Conservation (phyloP, 345 rosid species). For the Abelmoschus esculentus region DNA sequence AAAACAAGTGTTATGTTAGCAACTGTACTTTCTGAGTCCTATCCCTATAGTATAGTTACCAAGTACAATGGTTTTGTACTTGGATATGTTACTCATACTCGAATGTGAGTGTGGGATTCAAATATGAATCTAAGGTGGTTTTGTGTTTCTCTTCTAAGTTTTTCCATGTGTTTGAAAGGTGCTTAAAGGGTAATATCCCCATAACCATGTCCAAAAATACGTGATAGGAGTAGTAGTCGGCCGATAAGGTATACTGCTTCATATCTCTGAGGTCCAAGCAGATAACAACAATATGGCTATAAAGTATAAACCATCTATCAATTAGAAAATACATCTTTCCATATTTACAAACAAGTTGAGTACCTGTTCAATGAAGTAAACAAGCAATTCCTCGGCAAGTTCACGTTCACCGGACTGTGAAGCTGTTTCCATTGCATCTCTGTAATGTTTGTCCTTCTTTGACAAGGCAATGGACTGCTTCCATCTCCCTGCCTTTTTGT, state of each 20-base stretch:
- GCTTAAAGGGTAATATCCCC: no score
- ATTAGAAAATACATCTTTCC: not conserved
- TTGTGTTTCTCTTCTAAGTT: no score
- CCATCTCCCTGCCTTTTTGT: slow-evolving; percentile 98
- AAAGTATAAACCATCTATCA: no score
- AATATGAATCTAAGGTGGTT: no score
- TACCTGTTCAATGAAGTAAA: slow-evolving; percentile 95
- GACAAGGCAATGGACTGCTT: slow-evolving; percentile 96
- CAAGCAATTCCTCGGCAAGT: slow-evolving; percentile 90
- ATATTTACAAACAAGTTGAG: not conserved
- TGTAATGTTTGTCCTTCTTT: slow-evolving; percentile 85
- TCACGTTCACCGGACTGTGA: slow-evolving; percentile 97
- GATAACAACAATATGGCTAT: not conserved
- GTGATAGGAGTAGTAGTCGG: not conserved
- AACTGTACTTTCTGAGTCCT: no score
- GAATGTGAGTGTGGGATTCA: no score
- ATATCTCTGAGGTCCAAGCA: not conserved
- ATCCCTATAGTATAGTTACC: no score
- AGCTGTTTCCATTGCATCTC: slow-evolving; percentile 98
- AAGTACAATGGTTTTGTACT: no score
- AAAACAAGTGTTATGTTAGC: not conserved
- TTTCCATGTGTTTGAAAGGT: no score
- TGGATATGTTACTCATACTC: no score
- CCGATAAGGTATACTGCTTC: not conserved
- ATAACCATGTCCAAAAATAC: no score